phyloP scores from a whole-genome alignment of 768 basidiomycete species.

The Leccinellum albellum region DNA sequence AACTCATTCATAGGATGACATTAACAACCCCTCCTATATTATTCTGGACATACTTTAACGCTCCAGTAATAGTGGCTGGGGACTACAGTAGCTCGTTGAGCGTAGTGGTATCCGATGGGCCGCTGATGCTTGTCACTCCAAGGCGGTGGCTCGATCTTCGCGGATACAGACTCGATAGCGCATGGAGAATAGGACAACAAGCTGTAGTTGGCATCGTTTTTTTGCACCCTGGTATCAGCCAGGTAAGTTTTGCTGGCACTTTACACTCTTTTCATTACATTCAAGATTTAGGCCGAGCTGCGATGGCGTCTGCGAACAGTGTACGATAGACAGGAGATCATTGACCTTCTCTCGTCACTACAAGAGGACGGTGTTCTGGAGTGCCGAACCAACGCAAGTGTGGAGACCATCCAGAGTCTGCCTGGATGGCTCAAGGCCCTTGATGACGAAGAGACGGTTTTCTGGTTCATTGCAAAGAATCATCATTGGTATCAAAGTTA shows the following conservation, averaged over 20 bases:
- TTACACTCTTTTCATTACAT: constrained; percentile 6
- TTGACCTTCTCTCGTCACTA: constrained; percentile 56
- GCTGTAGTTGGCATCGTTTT: constrained; percentile 65
- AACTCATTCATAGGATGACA: constrained; percentile 41
- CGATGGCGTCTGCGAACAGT: constrained; percentile 66
- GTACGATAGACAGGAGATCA: constrained; percentile 73
- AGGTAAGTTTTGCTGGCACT: constrained; percentile 42
- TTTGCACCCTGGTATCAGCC: constrained; percentile 69
- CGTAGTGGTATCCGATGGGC: constrained; percentile 44
- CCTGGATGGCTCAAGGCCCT: constrained; percentile 34
- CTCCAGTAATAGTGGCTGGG: constrained; percentile 53
- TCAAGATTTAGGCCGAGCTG: constrained; percentile 52
- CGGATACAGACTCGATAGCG: constrained; percentile 55
- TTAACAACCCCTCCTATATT: constrained; percentile 50
- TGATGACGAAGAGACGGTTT: constrained; percentile 49
- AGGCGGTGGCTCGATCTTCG: constrained; percentile 74
- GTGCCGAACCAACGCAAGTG: constrained; percentile 9
- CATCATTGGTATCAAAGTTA: constrained; percentile 67
- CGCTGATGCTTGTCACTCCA: constrained; percentile 52
- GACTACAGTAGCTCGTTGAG: constrained; percentile 52
- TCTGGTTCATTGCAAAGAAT: constrained; percentile 54
- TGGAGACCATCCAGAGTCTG: constrained; percentile 8
- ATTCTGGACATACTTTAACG: constrained; percentile 66
- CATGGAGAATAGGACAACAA: constrained; percentile 70
- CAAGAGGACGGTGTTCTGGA: constrained; percentile 49